Evolutionary conservation across 805 yeast species (phyloP).

Genomic region (Hagleromyces aurorensis): DNA sequence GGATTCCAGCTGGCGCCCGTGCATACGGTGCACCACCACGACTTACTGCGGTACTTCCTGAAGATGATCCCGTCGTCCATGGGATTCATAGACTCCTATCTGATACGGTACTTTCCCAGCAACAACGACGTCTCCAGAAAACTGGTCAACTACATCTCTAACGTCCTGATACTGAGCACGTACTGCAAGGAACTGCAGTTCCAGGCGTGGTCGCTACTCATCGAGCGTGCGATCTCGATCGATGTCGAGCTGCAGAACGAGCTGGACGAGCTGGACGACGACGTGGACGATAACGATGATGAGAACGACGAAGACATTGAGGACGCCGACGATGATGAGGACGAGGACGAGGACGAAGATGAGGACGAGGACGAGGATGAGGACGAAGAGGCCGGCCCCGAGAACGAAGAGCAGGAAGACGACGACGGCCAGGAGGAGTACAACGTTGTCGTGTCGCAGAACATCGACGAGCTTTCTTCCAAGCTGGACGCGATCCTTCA

Average conservation of each 20-base stretch:
- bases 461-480: conserved; percentile 44
- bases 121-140: conserved; percentile 52
- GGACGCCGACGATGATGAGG: conserved; percentile 29
- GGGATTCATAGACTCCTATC: conserved; percentile 48
- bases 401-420: conserved; percentile 24
- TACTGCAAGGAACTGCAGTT: conserved; percentile 73
- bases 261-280: conserved; percentile 76
- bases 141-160: conserved; percentile 55
- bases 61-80: conserved; percentile 77
- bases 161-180: conserved; percentile 48
- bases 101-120: conserved; percentile 68
- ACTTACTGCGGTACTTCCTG: conserved; percentile 53
- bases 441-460: conserved; percentile 38
- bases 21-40: conserved; percentile 37
- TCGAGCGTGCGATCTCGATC: conserved; percentile 73
- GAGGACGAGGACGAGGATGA: conserved; percentile 33
- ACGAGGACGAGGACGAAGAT: conserved; percentile 21
- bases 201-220: conserved; percentile 69
- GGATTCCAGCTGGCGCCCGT: conserved; percentile 41
- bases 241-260: conserved; percentile 91
- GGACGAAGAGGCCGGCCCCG: conserved; percentile 28
- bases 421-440: conserved; percentile 40
- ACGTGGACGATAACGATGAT: conserved; percentile 48
- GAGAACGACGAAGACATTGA: conserved; percentile 34
- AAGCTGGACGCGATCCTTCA: conserved; percentile 69